phyloP scores from a whole-genome alignment of 116 monocot genomes.

The Iris pallida region DNA sequence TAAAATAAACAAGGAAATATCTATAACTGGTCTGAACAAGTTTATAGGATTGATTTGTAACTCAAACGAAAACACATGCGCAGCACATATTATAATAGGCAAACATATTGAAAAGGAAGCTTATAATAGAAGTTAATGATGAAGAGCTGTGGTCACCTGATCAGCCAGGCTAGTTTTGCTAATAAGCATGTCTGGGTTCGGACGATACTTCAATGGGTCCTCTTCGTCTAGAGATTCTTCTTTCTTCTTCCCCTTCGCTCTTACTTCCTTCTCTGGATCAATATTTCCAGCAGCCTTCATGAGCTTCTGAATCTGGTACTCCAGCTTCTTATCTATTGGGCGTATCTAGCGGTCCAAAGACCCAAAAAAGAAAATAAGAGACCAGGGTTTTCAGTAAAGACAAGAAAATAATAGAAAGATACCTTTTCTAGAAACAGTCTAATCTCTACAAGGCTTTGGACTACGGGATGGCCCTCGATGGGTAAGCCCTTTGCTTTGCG shows the following conservation, averaged over 20 bases:
- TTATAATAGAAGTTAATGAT: too few relatives aligned
- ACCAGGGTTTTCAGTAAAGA: not conserved
- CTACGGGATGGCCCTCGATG: conserved; percentile 63
- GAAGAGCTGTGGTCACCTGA: conserved; percentile 32
- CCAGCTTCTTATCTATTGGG: conserved; percentile 87
- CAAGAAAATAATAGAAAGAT: not conserved
- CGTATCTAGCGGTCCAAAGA: conserved; percentile 49
- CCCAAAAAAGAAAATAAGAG: not conserved
- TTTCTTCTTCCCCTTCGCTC: conserved; percentile 12
- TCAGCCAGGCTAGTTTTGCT: conserved; percentile 33
- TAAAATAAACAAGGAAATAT: too few relatives aligned
- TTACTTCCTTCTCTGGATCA: conserved; percentile 23
- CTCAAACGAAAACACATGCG: too few relatives aligned
- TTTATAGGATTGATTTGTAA: too few relatives aligned
- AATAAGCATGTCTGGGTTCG: conserved; percentile 83
- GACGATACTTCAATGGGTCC: conserved; percentile 60
- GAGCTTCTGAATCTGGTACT: conserved; percentile 88
- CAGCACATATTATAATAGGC: too few relatives aligned
- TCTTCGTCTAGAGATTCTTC: conserved; percentile 28
- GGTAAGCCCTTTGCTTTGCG: conserved; percentile 77
- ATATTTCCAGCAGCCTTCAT: conserved; percentile 40
- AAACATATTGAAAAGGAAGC: too few relatives aligned
- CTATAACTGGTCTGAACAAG: too few relatives aligned
- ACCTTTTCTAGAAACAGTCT: conserved; percentile 92
- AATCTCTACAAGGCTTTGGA: conserved; percentile 71